phyloP scores from a whole-genome alignment of 768 basidiomycete species.

The Leccinellum rugosiceps region DNA sequence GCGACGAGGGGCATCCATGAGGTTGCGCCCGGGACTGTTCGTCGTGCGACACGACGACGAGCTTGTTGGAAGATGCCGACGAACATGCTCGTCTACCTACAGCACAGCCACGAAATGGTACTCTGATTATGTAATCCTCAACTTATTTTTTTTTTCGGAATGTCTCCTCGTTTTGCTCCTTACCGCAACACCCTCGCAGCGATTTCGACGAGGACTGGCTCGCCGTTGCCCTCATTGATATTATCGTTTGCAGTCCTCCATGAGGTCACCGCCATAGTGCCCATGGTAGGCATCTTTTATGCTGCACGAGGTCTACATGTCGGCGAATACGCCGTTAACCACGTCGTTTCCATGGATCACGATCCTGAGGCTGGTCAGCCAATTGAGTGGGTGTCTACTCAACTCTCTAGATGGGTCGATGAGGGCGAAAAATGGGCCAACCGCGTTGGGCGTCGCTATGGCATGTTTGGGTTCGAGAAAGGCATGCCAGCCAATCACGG shows the following conservation, averaged over 20 bases:
- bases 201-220: conserved; percentile 65
- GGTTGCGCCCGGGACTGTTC: neutral
- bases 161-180: conserved; percentile 38
- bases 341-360: conserved; percentile 21
- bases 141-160: conserved; percentile 3
- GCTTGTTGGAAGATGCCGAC: conserved; percentile 5
- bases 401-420: conserved; percentile 58
- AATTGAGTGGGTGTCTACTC: conserved; percentile 41
- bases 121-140: conserved; percentile 21
- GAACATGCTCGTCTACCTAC: conserved; percentile 13
- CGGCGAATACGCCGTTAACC: conserved; percentile 60
- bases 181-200: conserved; percentile 55
- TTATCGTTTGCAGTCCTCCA: conserved; percentile 84
- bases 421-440: conserved; percentile 75
- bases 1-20: neutral
- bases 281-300: conserved; percentile 74
- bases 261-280: conserved; percentile 78
- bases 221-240: conserved; percentile 70
- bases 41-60: conserved; percentile 5
- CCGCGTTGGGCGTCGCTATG: conserved; percentile 73
- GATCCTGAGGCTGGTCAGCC: conserved; percentile 9
- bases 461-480: conserved; percentile 75
- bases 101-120: conserved; percentile 15
- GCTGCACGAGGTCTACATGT: conserved; percentile 61
- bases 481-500: conserved; percentile 15